These are phyloP conservation scores for Citropsis articulata DNA, from an alignment of 345 rosid species.

Conservation along the genomic window DNA sequence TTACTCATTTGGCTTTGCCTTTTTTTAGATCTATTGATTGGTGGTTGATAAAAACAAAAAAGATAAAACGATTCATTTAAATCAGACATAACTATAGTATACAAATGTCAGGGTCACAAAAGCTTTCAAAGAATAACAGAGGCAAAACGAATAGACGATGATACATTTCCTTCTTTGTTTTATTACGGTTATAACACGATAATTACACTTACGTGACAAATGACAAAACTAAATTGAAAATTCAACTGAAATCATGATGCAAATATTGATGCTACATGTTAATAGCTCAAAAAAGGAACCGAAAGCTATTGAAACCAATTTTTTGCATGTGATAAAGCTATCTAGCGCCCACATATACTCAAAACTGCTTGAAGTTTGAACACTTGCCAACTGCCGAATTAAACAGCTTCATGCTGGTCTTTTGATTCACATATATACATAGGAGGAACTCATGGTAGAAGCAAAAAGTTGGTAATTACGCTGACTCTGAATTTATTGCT, in stretches of 20 bases:
- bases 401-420: background rate
- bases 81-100: too few relatives aligned
- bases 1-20: too few relatives aligned
- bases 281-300: background rate
- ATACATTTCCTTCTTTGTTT: too few relatives aligned
- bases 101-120: too few relatives aligned
- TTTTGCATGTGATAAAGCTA: constrained; percentile 8
- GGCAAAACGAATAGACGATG: too few relatives aligned
- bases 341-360: background rate
- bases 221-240: too few relatives aligned
- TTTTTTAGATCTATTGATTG: too few relatives aligned
- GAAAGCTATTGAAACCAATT: constrained; percentile 4
- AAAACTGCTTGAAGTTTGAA: background rate
- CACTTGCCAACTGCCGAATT: background rate
- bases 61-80: too few relatives aligned
- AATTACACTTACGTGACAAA: background rate
- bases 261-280: too few relatives aligned
- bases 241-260: background rate
- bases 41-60: too few relatives aligned
- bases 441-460: background rate
- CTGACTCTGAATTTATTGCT: background rate
- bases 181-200: too few relatives aligned
- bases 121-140: too few relatives aligned
- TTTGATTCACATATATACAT: background rate
- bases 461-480: background rate